These are phyloP conservation scores for Xylariaceae sp. DNA, from an alignment of 2,329 filamentous ascomycete species.

Conservation along the genomic window DNA sequence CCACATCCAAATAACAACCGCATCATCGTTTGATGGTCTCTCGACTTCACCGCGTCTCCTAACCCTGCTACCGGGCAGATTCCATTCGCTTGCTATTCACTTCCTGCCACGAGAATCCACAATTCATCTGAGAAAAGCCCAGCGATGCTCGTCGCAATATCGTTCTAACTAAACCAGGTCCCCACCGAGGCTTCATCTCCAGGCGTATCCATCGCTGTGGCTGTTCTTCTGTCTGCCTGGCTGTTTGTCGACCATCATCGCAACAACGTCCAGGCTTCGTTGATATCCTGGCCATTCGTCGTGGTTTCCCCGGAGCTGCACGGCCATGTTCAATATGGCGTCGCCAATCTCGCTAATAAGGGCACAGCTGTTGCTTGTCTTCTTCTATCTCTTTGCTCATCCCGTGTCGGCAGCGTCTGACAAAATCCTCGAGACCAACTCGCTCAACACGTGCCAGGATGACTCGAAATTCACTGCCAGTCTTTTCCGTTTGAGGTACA, in stretches of 20 bases:
- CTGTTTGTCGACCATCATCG: too few species aligned
- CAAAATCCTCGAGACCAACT: conserved; percentile 39
- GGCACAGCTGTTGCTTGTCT: conserved; percentile 11
- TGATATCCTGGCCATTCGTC: conserved; percentile 4
- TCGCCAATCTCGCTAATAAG: conserved; percentile 7
- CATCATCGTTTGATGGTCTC: conserved; percentile 2
- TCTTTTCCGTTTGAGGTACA: conserved; percentile 71
- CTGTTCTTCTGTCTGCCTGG: too few species aligned
- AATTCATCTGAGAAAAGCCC: background rate
- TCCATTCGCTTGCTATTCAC: conserved; percentile 10
- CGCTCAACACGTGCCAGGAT: conserved; percentile 68
- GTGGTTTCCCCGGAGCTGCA: background rate
- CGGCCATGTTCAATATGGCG: conserved; percentile 6
- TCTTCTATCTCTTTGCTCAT: conserved; percentile 19
- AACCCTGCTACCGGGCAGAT: conserved; percentile 9
- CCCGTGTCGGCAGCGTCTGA: conserved; percentile 23
- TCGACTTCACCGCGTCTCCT: background rate
- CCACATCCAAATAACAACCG: conserved; percentile 1
- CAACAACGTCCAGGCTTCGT: too few species aligned
- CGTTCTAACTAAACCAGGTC: conserved; percentile 2
- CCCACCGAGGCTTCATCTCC: too few species aligned
- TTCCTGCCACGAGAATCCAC: too few species aligned
- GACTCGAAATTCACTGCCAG: conserved; percentile 75
- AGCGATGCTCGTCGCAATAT: background rate
- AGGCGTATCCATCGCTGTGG: too few species aligned